Evolutionary conservation across 139 green algal species (phyloP).

Genomic region (Chlorella sorokiniana): DNA sequence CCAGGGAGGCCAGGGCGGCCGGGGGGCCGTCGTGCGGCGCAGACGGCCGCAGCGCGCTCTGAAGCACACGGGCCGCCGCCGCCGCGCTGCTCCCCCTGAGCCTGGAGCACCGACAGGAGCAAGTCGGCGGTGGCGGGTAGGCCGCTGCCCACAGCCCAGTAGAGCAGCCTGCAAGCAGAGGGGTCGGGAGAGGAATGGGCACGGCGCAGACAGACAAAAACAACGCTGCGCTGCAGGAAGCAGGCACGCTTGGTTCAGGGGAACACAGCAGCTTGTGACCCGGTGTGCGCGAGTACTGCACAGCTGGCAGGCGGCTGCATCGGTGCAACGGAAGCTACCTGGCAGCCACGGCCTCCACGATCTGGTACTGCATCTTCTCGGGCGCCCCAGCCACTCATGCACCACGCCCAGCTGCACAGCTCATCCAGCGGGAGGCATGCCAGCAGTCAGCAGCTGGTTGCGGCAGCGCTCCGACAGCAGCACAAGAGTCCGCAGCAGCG

Average conservation of each 20-base stretch:
- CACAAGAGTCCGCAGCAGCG: background rate
- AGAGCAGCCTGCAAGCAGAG: slow-evolving; percentile 25
- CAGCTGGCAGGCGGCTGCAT: too few relatives aligned
- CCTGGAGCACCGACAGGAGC: slow-evolving; percentile 29
- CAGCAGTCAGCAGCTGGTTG: background rate
- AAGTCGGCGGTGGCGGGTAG: slow-evolving; percentile 18
- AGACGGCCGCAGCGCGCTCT: background rate
- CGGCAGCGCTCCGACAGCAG: background rate
- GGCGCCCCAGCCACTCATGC: slow-evolving; percentile 29
- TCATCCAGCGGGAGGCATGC: background rate
- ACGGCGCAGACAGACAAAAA: too few relatives aligned
- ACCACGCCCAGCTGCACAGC: slow-evolving; percentile 35
- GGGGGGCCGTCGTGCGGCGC: background rate
- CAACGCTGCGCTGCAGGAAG: too few relatives aligned
- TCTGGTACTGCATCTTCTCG: slow-evolving; percentile 19
- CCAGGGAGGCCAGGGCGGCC: background rate
- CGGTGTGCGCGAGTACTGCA: too few relatives aligned
- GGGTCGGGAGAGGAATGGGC: background rate
- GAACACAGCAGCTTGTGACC: too few relatives aligned
- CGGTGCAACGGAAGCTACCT: background rate
- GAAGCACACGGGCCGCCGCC: background rate
- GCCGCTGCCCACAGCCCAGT: slow-evolving; percentile 7
- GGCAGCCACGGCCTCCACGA: slow-evolving; percentile 29
- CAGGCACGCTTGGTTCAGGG: too few relatives aligned
- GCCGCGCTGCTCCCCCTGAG: slow-evolving; percentile 11